phyloP scores from a whole-genome alignment of 768 basidiomycete genomes.

The Pisolithus marmoratus region DNA sequence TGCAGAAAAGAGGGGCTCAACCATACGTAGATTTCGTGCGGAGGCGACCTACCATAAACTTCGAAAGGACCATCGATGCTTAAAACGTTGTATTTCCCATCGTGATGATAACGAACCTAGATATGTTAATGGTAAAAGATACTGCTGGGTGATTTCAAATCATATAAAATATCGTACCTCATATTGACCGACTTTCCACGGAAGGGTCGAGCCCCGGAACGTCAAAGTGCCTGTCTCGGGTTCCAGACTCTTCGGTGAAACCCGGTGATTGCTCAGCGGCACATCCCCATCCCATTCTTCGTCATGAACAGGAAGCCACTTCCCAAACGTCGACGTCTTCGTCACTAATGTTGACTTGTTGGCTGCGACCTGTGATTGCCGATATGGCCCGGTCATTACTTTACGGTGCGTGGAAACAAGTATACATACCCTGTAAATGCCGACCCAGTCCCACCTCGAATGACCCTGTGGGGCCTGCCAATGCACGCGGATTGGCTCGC shows the following conservation, averaged over 20 bases:
- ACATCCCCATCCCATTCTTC: slow-evolving; percentile 93
- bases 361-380: slow-evolving; percentile 61
- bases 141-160: neutral
- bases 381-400: neutral
- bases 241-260: slow-evolving; percentile 32
- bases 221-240: slow-evolving; percentile 58
- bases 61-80: slow-evolving; percentile 79
- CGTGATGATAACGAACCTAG: slow-evolving; percentile 88
- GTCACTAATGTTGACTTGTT: slow-evolving; percentile 83
- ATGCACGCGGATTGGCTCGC: slow-evolving; percentile 78
- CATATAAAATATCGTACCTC: slow-evolving; percentile 42
- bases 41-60: slow-evolving; percentile 66
- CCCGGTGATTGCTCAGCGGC: slow-evolving; percentile 44
- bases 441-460: slow-evolving; percentile 94
- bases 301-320: slow-evolving; percentile 89
- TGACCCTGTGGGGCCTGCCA: slow-evolving; percentile 88
- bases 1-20: slow-evolving; percentile 23
- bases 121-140: slow-evolving; percentile 1
- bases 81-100: slow-evolving; percentile 97
- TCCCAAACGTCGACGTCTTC: slow-evolving; percentile 75
- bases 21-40: neutral
- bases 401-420: neutral
- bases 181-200: slow-evolving; percentile 82
- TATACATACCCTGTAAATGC: slow-evolving; percentile 67
- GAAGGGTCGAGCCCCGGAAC: slow-evolving; percentile 75